Base-by-base conservation (phyloP, 1,284 basidiomycete species). In the Ceratobasidium sp. region DNA sequence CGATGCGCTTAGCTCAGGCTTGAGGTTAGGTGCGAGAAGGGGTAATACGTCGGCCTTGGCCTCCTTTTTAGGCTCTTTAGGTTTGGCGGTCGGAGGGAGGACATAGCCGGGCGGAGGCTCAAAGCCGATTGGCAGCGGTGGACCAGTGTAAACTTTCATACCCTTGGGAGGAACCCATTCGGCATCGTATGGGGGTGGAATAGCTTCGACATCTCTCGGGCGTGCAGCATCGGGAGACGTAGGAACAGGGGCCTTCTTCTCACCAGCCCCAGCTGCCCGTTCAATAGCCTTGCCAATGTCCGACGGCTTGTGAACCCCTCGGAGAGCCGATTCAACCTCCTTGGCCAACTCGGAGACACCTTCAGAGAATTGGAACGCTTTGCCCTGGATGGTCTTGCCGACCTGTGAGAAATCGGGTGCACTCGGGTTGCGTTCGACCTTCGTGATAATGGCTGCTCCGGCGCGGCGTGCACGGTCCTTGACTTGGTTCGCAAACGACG, bases 101-200 rank as follows among this genome's bases (percentile, higher is more conserved):
- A 83, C 82, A 79, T 87, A 96, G 22, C 95, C 95, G 34, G 93
- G 93, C 50, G 94, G 94, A 17, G 91, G 92, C 78, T 97, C 94
- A 76, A 92, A 92, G 6, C 94, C 95, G 67, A 98, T 80, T 25
- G 94, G 95, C 40, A 97, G 83, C n/a, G 90, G 87, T 17, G 62
- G 62, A 15, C 80, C 84, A 45, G 81, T 79, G 77, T 95, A 96
- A 31, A 91, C 79, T 71, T 84, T 81, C 68, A 84, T 80, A 40
- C 78, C 77, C 42, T 77, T 79, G 5, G 70, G 70, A 7, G 54
- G 38, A 3, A 38, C 31, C 62, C 62, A 65, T 53, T 65, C 62
- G 2, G 32, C 20, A 17, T 12, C 75, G 49, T 43, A 53, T 72
- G 62, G 72, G 73, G 58, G 73, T 22, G 62, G 22, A 29, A n/a